phyloP scores from a whole-genome alignment of 1,139 yeast species.

The Candida dubliniensis region DNA sequence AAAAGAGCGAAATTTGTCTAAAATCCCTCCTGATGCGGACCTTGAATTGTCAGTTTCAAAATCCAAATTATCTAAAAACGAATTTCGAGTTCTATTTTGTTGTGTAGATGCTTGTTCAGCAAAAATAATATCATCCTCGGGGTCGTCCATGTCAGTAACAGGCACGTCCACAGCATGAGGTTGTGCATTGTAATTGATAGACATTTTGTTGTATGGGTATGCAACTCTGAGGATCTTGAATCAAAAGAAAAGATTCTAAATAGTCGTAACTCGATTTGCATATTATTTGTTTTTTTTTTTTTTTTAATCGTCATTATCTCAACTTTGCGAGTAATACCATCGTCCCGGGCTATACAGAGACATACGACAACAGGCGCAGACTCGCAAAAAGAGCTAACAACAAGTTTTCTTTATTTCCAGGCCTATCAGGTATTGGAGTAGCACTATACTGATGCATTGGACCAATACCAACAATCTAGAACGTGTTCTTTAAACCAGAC shows the following conservation, averaged over 20 bases:
- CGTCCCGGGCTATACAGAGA: too few species aligned
- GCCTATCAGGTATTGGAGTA: too few species aligned
- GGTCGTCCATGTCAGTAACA: conserved; percentile 56
- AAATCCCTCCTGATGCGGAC: conserved; percentile 2
- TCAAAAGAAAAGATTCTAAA: background rate
- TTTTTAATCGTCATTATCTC: background rate
- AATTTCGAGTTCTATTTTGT: background rate
- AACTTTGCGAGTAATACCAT: too few species aligned
- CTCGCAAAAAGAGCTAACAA: too few species aligned
- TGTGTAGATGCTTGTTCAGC: conserved; percentile 16
- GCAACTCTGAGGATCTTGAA: conserved; percentile 1
- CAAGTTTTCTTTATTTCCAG: too few species aligned
- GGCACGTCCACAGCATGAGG: conserved; percentile 55
- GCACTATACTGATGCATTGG: too few species aligned
- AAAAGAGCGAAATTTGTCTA: conserved; percentile 11
- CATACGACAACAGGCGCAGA: too few species aligned
- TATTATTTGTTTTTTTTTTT: background rate
- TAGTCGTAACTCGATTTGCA: background rate
- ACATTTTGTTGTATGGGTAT: background rate
- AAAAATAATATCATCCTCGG: conserved; percentile 46
- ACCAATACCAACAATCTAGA: too few species aligned
- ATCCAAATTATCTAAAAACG: conserved; percentile 22
- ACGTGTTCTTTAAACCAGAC: too few species aligned
- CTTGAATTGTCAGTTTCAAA: conserved; percentile 17
- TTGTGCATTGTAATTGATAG: conserved; percentile 2